These are phyloP conservation scores for Pestalotiopsis sp. DNA, from an alignment of 2,329 filamentous ascomycete genomes.

Conservation along the genomic window DNA sequence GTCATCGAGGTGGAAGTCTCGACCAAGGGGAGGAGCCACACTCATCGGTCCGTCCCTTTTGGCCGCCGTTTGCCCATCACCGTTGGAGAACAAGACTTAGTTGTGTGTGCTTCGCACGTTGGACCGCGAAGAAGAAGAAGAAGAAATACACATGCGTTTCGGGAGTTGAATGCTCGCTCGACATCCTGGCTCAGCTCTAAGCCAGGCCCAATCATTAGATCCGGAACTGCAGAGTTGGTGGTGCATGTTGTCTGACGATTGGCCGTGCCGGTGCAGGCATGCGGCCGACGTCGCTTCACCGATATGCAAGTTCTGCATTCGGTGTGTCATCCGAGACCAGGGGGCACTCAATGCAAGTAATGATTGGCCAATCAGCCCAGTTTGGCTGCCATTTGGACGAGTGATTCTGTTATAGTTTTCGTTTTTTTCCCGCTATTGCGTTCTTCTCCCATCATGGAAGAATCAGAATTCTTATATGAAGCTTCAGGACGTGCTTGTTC, in stretches of 20 bases:
- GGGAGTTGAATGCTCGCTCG: background rate
- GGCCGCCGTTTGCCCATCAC: background rate
- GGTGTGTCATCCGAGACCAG: background rate
- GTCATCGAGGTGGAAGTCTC: too few species aligned
- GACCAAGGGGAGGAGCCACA: too few species aligned
- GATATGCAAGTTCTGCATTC: slow-evolving; percentile 12
- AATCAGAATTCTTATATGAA: background rate
- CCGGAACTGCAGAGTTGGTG: background rate
- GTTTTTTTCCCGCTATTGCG: background rate
- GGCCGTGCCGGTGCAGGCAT: background rate
- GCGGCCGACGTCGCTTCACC: slow-evolving; percentile 7
- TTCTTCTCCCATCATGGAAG: background rate
- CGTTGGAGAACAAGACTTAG: background rate
- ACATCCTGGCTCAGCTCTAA: background rate
- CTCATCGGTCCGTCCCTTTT: too few species aligned
- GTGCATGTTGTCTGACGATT: background rate
- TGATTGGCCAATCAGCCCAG: slow-evolving; percentile 4
- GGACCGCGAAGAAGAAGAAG: background rate
- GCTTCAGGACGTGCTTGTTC: background rate
- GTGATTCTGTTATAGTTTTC: background rate
- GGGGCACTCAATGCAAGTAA: background rate
- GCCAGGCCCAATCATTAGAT: background rate
- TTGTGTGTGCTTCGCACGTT: background rate
- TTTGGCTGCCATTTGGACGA: background rate
- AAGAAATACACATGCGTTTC: background rate